phyloP scores from a whole-genome alignment of 2,329 filamentous ascomycete genomes.

The Neonectria hederae region DNA sequence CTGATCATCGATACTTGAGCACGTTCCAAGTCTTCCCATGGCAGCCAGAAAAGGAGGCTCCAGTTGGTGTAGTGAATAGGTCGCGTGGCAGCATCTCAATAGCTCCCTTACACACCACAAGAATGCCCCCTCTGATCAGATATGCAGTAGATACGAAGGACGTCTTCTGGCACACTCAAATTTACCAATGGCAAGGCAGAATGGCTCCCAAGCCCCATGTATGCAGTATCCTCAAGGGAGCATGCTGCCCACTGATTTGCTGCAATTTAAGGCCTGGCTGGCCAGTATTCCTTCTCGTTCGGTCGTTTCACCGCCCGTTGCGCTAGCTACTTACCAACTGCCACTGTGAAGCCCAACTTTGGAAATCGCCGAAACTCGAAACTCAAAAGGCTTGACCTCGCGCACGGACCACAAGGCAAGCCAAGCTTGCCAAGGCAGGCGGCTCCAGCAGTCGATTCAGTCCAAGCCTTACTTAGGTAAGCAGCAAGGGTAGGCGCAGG shows the following conservation, averaged over 20 bases:
- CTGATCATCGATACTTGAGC: not conserved
- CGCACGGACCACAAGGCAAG: not conserved
- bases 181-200: not conserved
- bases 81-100: conserved; percentile 9
- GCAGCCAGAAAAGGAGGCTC: conserved; percentile 1
- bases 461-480: conserved; percentile 25
- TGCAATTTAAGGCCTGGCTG: not conserved
- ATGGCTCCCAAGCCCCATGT: not conserved
- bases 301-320: not conserved
- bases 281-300: not conserved
- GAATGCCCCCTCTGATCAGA: not conserved
- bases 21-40: not conserved
- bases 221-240: not conserved
- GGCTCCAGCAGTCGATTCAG: not conserved
- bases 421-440: too few species aligned
- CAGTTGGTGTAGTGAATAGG: not conserved
- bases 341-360: not conserved
- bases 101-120: conserved; percentile 2
- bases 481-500: not conserved
- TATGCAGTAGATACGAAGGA: not conserved
- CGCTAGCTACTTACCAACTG: not conserved
- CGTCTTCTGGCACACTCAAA: not conserved
- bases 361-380: not conserved
- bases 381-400: not conserved
- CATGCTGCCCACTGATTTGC: not conserved